These are phyloP conservation scores for Penstemon eatonii DNA, from an alignment of 257 asterid genomes.

Conservation along the genomic window DNA sequence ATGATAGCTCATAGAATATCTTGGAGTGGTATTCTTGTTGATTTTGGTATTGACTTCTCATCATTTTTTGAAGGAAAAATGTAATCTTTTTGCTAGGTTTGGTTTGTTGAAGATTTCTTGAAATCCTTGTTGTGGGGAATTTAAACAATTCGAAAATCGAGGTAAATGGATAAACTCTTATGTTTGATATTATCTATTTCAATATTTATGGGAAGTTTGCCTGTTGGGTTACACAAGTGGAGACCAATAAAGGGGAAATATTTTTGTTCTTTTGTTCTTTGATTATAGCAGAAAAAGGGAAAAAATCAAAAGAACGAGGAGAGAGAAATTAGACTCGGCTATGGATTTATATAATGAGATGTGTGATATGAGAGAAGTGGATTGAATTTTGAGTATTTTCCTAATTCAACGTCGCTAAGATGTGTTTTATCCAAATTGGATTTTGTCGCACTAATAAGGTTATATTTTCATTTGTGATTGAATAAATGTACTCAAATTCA, in stretches of 20 bases:
- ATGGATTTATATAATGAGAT: background rate
- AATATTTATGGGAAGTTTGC: background rate
- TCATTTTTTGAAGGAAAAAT: conserved; percentile 22
- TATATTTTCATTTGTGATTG: too few species aligned
- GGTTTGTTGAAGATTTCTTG: background rate
- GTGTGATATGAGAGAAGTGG: background rate
- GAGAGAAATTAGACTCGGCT: background rate
- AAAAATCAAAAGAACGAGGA: background rate
- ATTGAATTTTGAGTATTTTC: background rate
- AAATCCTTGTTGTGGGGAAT: background rate
- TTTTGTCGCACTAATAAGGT: too few species aligned
- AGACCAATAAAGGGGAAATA: background rate
- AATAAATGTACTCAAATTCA: too few species aligned
- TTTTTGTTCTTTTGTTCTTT: conserved; percentile 1
- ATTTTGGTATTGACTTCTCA: conserved; percentile 32
- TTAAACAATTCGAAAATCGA: conserved; percentile 42
- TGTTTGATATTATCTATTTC: background rate
- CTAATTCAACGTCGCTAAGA: background rate
- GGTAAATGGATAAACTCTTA: conserved; percentile 47
- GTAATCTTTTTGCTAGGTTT: background rate
- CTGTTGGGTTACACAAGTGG: conserved; percentile 6
- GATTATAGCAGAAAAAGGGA: too few species aligned
- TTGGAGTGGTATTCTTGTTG: conserved; percentile 38
- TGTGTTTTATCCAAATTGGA: too few species aligned
- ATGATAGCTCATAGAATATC: conserved; percentile 42